Percentiles rank a stretch among this genome's conserved stretches.
These are phyloP conservation scores for Vitis hybrid DNA, from an alignment of 177 flowering plant species.

Conservation along the genomic window DNA sequence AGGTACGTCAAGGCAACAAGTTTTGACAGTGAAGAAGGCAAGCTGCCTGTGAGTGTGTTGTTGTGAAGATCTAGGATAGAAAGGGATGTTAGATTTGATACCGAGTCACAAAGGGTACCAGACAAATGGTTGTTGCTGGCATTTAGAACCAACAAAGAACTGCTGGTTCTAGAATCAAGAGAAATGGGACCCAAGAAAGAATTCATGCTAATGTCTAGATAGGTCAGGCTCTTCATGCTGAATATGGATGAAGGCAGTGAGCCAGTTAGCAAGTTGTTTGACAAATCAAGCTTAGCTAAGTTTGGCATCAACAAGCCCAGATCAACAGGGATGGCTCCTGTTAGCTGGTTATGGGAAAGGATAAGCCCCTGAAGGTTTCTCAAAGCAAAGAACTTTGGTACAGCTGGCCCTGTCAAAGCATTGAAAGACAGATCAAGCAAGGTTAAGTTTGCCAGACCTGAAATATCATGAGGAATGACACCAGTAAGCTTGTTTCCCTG, in stretches of 20 bases:
- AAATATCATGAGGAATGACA: conserved; percentile 45
- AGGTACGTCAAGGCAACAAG: conserved; percentile 50
- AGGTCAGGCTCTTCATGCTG: conserved; percentile 37
- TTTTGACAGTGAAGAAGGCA: conserved; percentile 41
- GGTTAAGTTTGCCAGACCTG: conserved; percentile 37
- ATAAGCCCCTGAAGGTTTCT: conserved; percentile 59
- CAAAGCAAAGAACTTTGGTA: conserved; percentile 30
- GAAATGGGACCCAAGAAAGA: conserved; percentile 42
- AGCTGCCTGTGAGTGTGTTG: conserved; percentile 44
- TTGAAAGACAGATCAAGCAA: conserved; percentile 55
- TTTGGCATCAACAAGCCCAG: conserved; percentile 40
- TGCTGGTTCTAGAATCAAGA: conserved; percentile 13
- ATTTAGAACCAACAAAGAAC: conserved; percentile 48
- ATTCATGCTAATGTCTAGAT: conserved; percentile 52
- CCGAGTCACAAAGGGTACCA: conserved; percentile 32
- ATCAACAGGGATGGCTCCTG: conserved; percentile 43
- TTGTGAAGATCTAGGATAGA: conserved; percentile 60
- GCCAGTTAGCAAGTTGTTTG: conserved; percentile 42
- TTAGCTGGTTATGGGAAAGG: conserved; percentile 51
- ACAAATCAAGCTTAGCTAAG: conserved; percentile 51
- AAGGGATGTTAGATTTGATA: conserved; percentile 48
- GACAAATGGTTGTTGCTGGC: conserved; percentile 51
- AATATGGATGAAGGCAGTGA: conserved; percentile 47
- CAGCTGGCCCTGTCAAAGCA: conserved; percentile 32
- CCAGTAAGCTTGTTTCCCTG: conserved; percentile 57